Percentiles rank a stretch among this genome's conserved stretches.
Conservation (phyloP, 2,329 filamentous ascomycete genomes). For the Sarocladium strictum region DNA sequence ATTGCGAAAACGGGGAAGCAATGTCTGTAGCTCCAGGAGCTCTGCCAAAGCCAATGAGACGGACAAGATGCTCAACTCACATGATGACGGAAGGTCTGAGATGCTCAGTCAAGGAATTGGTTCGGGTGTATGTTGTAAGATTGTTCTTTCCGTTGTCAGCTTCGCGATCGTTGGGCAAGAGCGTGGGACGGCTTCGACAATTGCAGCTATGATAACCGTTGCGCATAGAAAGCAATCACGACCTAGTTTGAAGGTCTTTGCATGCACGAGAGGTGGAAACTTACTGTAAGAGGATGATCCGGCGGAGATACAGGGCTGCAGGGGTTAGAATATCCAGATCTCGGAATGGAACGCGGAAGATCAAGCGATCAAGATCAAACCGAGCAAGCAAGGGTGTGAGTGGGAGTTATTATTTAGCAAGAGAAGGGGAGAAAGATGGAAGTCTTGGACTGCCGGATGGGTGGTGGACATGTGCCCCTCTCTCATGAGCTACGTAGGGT, state of each 20-base stretch:
- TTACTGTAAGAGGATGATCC: background rate
- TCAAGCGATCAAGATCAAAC: background rate
- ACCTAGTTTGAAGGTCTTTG: background rate
- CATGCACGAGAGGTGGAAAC: background rate
- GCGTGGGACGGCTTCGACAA: background rate
- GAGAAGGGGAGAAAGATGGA: background rate
- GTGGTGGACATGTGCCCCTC: slow-evolving; percentile 2
- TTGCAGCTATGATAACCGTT: too few species aligned
- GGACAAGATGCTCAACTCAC: slow-evolving; percentile 10
- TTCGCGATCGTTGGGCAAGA: background rate
- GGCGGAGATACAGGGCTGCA: background rate
- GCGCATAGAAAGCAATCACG: background rate
- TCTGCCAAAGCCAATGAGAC: background rate
- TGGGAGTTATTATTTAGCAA: background rate
- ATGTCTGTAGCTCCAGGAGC: background rate
- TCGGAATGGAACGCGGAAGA: background rate
- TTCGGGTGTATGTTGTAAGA: too few species aligned
- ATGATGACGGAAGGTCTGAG: slow-evolving; percentile 1
- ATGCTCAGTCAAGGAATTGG: background rate
- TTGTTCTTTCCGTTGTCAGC: slow-evolving; percentile 2
- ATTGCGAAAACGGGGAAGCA: slow-evolving; percentile 14
- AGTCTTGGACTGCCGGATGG: background rate
- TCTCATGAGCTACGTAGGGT: slow-evolving; percentile 1
- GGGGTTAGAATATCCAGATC: background rate
- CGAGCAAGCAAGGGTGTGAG: background rate